Evolutionary conservation across 257 asterid species (phyloP).

Genomic region (Solanum gandarillasii): DNA sequence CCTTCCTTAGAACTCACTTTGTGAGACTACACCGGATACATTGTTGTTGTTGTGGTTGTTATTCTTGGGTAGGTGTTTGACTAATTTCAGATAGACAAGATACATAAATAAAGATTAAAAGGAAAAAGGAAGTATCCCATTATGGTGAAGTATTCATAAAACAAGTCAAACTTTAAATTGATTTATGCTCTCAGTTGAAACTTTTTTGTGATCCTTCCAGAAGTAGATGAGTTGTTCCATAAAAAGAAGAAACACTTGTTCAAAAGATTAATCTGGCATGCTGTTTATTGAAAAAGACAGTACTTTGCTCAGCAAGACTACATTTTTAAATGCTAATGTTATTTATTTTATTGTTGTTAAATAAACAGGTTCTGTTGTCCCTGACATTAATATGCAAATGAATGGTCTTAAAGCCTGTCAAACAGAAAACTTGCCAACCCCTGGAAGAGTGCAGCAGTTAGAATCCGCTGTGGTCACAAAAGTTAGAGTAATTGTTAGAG

Average conservation of each 20-base stretch:
- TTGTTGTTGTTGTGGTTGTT: neutral
- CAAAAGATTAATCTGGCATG: neutral
- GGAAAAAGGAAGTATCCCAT: neutral
- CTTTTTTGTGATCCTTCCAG: neutral
- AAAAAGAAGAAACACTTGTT: neutral
- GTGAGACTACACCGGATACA: neutral
- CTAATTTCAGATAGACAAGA: neutral
- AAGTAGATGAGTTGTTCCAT: neutral
- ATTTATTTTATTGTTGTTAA: neutral
- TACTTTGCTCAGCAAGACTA: neutral
- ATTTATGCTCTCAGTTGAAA: neutral
- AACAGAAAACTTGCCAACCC: conserved; percentile 17
- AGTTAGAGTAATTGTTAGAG: conserved; percentile 61
- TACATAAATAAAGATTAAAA: neutral
- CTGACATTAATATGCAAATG: conserved; percentile 15
- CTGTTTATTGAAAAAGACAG: neutral
- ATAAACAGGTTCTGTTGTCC: conserved; percentile 22
- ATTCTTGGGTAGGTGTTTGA: neutral
- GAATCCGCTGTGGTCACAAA: conserved; percentile 27
- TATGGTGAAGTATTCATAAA: neutral
- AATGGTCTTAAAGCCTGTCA: conserved; percentile 9
- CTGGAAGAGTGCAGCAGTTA: conserved; percentile 16
- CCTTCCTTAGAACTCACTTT: neutral
- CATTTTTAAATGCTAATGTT: neutral
- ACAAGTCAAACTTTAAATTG: neutral